A percentile compares a stretch with the other conserved stretches of the same genome.
Evolutionary conservation across 208 protist genomes (phyloP).

Genomic region (Wallacemonas collosoma): DNA sequence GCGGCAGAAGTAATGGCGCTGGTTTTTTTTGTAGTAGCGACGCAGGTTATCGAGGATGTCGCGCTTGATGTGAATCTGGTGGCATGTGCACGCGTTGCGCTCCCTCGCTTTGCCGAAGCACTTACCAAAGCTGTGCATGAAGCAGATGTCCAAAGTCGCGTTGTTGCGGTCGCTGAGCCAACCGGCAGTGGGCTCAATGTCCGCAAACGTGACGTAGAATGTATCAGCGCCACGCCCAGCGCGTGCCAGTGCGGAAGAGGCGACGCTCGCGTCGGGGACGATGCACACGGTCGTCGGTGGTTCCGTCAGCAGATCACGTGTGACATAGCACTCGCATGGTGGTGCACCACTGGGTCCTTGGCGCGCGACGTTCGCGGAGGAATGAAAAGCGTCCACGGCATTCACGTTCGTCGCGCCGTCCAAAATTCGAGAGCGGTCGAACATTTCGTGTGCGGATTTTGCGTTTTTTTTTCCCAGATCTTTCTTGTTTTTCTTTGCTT

Average conservation of each 20-base stretch:
- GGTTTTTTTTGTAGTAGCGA: constrained; percentile 39
- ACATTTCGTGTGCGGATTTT: neutral
- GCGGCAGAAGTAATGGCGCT: constrained; percentile 55
- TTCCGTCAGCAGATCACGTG: constrained; percentile 49
- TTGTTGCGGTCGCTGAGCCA: constrained; percentile 62
- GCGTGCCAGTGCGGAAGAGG: constrained; percentile 18
- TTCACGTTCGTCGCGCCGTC: neutral
- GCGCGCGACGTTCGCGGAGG: neutral
- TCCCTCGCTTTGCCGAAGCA: constrained; percentile 51
- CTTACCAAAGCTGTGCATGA: constrained; percentile 73
- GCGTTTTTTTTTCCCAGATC: neutral
- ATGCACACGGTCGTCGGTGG: constrained; percentile 49
- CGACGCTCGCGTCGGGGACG: constrained; percentile 22
- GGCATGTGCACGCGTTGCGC: constrained; percentile 50
- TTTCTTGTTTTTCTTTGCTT: too few relatives aligned
- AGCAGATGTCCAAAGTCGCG: constrained; percentile 54
- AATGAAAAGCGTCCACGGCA: neutral
- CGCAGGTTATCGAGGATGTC: constrained; percentile 40
- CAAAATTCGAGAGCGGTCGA: neutral
- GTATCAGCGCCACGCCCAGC: constrained; percentile 17
- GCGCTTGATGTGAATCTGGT: constrained; percentile 57
- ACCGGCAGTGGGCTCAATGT: constrained; percentile 55
- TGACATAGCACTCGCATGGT: constrained; percentile 42
- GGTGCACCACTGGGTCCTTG: neutral
- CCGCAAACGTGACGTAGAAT: constrained; percentile 36